Evolutionary conservation across 208 protist genomes (phyloP), one percentile per base, ranked within the genome.

Genomic region (Leishmania tropica): DNA sequence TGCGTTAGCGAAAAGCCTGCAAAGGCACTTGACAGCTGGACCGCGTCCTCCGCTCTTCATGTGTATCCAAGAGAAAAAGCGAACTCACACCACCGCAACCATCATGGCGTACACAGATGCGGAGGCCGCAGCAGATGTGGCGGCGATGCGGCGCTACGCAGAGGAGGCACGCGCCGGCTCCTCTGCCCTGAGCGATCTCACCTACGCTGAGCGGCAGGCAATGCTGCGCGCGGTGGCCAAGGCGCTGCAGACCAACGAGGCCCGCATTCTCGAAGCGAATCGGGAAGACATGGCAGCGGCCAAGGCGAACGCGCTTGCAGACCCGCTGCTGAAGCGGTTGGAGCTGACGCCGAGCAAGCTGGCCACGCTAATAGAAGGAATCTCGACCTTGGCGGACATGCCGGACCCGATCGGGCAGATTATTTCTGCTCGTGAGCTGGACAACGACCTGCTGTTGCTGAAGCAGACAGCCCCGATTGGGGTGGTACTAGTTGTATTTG

Each of bases 401-500:
- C 75, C 76, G 21, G 90, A 96, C 48, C 88, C 92, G 15, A 76
- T 98, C 48, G 91, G 90, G 35, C 84, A 83, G 80, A 74, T 95
- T 28, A 67, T 95, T 10, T 84, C 77, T 62, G 81, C 84, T 51
- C 85, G 83, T 31, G 83, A 93, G 72, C 80, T 98, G n/a, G 89
- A 89, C 80, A 83, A 91, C 8, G 84, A 94, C 28, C 83, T 99
- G 42, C 85, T 93, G 48, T 85, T 99, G 65, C 78, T 92, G 74
- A 89, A 96, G 86, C 89, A 93, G 56, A 89, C 93, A 10, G 85
- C 87, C 6, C 93, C 98, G 24, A 95, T 99, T 54, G 98, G 98
- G 28, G 97, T 99, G 68, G 87, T 99, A 72, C 87, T 96, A 28
- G 90, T 99, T 67, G 97, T 99, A 51, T 99, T 99, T 80, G 98